Percentiles rank a stretch among this genome's conserved stretches.
Conservation (phyloP, 176 grass and related monocot genomes). For the Stipa capillata region DNA sequence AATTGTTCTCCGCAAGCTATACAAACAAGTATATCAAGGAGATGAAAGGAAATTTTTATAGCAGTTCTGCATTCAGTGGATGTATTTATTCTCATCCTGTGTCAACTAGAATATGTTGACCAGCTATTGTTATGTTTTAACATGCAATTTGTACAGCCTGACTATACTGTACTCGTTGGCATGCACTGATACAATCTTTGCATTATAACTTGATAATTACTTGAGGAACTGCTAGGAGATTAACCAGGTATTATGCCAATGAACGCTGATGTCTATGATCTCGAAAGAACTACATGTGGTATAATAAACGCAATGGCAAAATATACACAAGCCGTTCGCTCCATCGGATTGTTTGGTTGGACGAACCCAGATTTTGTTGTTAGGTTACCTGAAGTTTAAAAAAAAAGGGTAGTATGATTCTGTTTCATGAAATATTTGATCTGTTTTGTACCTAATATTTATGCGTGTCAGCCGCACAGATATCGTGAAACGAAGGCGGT, state of each 20-base stretch:
- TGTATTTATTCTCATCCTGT: neutral
- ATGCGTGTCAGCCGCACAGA: no score
- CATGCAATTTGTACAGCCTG: neutral
- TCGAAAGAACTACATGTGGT: neutral
- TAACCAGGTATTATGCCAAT: neutral
- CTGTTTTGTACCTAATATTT: no score
- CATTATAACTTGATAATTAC: neutral
- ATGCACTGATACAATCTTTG: neutral
- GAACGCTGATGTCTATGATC: neutral
- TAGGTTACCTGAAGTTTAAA: no score
- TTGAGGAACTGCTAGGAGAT: neutral
- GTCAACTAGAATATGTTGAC: neutral
- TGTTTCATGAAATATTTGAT: no score
- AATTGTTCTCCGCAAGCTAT: neutral
- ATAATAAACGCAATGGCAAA: neutral
- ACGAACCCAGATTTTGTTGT: no score
- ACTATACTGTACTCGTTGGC: neutral
- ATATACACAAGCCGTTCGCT: neutral
- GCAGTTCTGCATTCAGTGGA: neutral
- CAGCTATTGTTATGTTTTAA: neutral
- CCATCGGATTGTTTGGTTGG: no score
- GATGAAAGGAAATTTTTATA: neutral
- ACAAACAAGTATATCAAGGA: neutral
- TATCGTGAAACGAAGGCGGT: no score
- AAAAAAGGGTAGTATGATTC: no score